Evolutionary conservation across 495 filamentous ascomycete genomes (phyloP).

Genomic region (Penicillium ucsense): DNA sequence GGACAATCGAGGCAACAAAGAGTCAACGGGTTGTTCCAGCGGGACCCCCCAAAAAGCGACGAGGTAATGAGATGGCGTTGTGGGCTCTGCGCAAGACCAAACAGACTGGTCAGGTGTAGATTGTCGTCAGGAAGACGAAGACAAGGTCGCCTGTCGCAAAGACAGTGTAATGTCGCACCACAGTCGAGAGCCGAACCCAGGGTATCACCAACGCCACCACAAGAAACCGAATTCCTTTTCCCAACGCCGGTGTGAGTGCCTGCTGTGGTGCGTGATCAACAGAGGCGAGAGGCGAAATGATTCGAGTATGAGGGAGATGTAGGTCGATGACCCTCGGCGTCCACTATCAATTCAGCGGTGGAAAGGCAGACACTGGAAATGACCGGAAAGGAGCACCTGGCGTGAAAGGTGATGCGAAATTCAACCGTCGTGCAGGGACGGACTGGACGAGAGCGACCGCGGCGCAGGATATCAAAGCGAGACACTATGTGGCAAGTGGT

Average conservation of each 20-base stretch:
- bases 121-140: constrained; percentile 16
- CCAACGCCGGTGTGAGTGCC: too few species aligned
- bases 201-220: constrained; percentile 21
- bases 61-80: too few species aligned
- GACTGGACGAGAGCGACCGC: too few species aligned
- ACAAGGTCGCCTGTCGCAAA: constrained; percentile 1
- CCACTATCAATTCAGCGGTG: too few species aligned
- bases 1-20: not conserved
- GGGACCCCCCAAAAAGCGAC: too few species aligned
- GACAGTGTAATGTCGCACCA: constrained; percentile 26
- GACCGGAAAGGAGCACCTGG: not conserved
- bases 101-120: constrained; percentile 1
- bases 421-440: constrained; percentile 1
- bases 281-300: too few species aligned
- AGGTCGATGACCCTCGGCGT: too few species aligned
- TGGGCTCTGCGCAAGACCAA: not conserved
- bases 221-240: constrained; percentile 4
- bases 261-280: too few species aligned
- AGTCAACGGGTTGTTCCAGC: too few species aligned
- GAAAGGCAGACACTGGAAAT: not conserved
- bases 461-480: constrained; percentile 4
- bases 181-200: constrained; percentile 28
- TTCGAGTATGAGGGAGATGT: too few species aligned
- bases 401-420: not conserved
- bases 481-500: constrained; percentile 16